phyloP scores from a whole-genome alignment of 495 filamentous ascomycete genomes.

The Trypethelium eluteriae region DNA sequence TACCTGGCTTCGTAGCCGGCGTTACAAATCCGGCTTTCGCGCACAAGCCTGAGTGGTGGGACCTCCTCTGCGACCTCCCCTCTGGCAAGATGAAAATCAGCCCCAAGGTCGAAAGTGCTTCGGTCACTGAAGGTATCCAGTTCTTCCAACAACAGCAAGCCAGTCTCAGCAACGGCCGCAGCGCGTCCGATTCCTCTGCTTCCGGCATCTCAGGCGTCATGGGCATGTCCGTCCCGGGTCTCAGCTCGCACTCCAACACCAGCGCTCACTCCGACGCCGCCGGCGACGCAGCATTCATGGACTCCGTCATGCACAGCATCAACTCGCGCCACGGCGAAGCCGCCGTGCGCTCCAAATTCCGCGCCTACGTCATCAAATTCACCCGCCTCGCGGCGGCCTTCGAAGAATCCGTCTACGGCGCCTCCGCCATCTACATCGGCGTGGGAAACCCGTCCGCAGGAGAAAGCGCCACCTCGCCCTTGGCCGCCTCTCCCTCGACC shows the following conservation, averaged over 20 bases:
- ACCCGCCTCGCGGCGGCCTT: constrained; percentile 86
- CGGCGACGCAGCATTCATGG: constrained; percentile 86
- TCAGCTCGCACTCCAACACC: background rate
- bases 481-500: constrained; percentile 9
- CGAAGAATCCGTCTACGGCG: constrained; percentile 89
- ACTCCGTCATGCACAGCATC: constrained; percentile 72
- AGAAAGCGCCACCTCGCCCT: background rate
- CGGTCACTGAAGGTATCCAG: constrained; percentile 68
- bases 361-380: constrained; percentile 84
- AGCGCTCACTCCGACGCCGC: constrained; percentile 56
- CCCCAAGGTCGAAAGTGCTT: constrained; percentile 64
- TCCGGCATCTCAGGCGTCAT: constrained; percentile 25
- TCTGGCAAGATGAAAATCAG: constrained; percentile 92
- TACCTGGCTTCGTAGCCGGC: constrained; percentile 95
- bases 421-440: constrained; percentile 81
- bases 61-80: constrained; percentile 87
- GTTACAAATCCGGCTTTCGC: constrained; percentile 97
- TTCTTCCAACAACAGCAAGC: constrained; percentile 66
- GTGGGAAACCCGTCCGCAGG: constrained; percentile 4
- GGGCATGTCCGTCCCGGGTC: constrained; percentile 19
- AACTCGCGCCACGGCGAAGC: constrained; percentile 79
- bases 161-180: background rate
- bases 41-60: constrained; percentile 96
- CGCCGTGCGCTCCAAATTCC: constrained; percentile 82
- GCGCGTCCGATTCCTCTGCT: background rate